Conservation (phyloP, 371 early-diverging fungal genomes). For the Mucor velutinosus region DNA sequence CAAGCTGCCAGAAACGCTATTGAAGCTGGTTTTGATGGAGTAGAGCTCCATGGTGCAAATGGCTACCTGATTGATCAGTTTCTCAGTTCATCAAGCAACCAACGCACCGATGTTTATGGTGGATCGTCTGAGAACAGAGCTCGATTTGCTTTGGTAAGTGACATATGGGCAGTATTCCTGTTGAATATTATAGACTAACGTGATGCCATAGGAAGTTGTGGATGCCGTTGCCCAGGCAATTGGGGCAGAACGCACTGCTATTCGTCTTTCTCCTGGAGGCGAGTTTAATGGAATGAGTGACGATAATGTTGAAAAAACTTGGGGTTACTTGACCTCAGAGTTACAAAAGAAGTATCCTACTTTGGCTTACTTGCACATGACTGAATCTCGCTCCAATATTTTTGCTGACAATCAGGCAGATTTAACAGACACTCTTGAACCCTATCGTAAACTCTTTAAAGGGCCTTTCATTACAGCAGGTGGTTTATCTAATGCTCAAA, state of each 20-base stretch:
- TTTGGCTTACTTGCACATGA: constrained; percentile 31
- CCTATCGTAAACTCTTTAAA: constrained; percentile 34
- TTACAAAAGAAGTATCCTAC: constrained; percentile 22
- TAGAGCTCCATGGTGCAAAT: constrained; percentile 72
- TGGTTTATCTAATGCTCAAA: constrained; percentile 10
- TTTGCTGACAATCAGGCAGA: not conserved
- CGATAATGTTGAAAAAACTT: constrained; percentile 29
- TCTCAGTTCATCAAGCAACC: constrained; percentile 52
- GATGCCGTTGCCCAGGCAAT: constrained; percentile 45
- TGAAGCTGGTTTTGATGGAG: constrained; percentile 60
- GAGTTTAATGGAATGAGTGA: constrained; percentile 30
- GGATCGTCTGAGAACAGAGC: constrained; percentile 75
- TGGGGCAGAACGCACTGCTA: constrained; percentile 22
- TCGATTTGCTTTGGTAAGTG: constrained; percentile 50
- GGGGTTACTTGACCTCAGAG: constrained; percentile 21
- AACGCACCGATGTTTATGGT: constrained; percentile 58
- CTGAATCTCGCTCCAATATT: constrained; percentile 30
- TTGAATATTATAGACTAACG: no score
- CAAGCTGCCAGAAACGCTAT: constrained; percentile 40
- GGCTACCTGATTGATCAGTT: constrained; percentile 70
- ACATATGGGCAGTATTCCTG: no score
- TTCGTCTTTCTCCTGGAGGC: constrained; percentile 22
- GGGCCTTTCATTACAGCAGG: constrained; percentile 31
- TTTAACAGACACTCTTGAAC: constrained; percentile 12
- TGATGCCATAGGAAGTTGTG: constrained; percentile 41